Percentiles rank a stretch among this genome's conserved stretches.
Evolutionary conservation across 768 basidiomycete species (phyloP).

Genomic region (Suillus cothurnatus): DNA sequence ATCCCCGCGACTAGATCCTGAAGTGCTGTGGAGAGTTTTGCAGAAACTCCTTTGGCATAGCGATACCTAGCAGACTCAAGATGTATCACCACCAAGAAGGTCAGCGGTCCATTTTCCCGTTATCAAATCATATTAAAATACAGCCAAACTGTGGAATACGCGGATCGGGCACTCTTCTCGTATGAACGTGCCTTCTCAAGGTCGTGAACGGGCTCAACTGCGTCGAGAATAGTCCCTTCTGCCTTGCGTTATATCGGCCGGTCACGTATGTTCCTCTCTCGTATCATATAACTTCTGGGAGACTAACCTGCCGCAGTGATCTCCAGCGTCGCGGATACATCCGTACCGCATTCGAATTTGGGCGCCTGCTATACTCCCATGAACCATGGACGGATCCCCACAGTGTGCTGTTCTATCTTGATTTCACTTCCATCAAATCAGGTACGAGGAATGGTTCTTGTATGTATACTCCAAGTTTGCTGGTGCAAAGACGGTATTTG

Average conservation of each 20-base stretch:
- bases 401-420: constrained; percentile 79
- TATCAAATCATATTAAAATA: constrained; percentile 55
- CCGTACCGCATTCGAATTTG: constrained; percentile 90
- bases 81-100: constrained; percentile 88
- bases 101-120: constrained; percentile 31
- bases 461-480: constrained; percentile 48
- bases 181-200: constrained; percentile 91
- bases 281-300: background rate
- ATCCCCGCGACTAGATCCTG: constrained; percentile 58
- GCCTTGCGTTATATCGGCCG: constrained; percentile 83
- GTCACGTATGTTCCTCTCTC: constrained; percentile 57
- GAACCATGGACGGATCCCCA: constrained; percentile 90
- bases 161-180: constrained; percentile 92
- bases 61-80: constrained; percentile 92
- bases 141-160: constrained; percentile 79
- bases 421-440: constrained; percentile 82
- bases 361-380: constrained; percentile 79
- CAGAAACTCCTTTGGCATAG: constrained; percentile 86
- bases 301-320: constrained; percentile 49
- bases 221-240: constrained; percentile 93
- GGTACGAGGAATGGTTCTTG: constrained; percentile 82
- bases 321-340: constrained; percentile 87
- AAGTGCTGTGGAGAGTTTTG: constrained; percentile 76
- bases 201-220: constrained; percentile 74
- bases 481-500: constrained; percentile 9